Conservation (phyloP, 2,329 filamentous ascomycete species). For the Trichoderma sp. region DNA sequence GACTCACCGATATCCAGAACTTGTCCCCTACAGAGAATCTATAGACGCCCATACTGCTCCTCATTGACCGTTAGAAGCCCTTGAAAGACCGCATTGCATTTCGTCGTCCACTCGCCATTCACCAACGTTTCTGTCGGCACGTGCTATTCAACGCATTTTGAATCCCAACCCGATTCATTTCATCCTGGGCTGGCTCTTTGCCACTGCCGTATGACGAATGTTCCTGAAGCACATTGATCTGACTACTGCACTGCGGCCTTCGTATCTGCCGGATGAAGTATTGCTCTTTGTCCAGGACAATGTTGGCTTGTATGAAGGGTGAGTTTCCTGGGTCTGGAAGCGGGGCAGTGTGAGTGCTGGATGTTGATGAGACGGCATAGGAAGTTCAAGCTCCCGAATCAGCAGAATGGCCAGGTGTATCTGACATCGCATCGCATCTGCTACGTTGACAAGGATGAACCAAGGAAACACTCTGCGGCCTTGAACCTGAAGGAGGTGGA, state of each 20-base stretch:
- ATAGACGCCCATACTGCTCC: background rate
- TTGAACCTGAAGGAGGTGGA: slow-evolving; percentile 90
- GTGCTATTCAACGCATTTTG: background rate
- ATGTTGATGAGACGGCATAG: slow-evolving; percentile 43
- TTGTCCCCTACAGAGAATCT: background rate
- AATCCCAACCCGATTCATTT: background rate
- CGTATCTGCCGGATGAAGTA: slow-evolving; percentile 88
- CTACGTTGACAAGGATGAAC: slow-evolving; percentile 87
- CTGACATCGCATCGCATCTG: slow-evolving; percentile 92
- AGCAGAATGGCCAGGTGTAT: slow-evolving; percentile 95
- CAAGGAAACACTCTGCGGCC: slow-evolving; percentile 77
- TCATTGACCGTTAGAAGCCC: background rate
- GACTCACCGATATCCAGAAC: background rate
- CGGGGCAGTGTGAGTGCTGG: background rate
- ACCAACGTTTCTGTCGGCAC: background rate
- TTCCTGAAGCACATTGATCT: slow-evolving; percentile 94
- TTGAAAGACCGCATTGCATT: no score
- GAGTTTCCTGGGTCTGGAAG: slow-evolving; percentile 37
- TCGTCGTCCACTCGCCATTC: background rate
- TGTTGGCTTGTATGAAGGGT: slow-evolving; percentile 97
- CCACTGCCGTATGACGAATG: slow-evolving; percentile 67
- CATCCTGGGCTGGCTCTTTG: slow-evolving; percentile 17
- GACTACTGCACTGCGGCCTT: slow-evolving; percentile 91
- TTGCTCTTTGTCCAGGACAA: slow-evolving; percentile 96
- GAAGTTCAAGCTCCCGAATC: slow-evolving; percentile 90